phyloP scores from a whole-genome alignment of 139 green algal species.

The Edaphochlamys debaryana region DNA sequence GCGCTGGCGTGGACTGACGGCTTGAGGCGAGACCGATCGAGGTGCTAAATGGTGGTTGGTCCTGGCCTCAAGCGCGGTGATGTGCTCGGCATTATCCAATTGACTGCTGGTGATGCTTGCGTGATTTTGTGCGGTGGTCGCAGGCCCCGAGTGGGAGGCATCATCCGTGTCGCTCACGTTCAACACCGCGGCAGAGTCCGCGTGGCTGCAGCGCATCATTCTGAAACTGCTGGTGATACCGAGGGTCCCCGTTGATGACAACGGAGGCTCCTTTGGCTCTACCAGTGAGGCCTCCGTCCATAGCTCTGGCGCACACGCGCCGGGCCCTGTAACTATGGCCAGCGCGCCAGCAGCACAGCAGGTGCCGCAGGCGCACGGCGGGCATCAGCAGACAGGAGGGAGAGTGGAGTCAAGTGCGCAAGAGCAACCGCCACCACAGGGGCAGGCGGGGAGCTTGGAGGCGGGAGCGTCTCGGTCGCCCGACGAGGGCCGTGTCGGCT shows the following conservation, averaged over 20 bases:
- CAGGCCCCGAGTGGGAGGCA: slow-evolving; percentile 11
- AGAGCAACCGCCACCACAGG: not conserved
- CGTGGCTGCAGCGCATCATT: slow-evolving; percentile 34
- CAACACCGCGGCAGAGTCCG: slow-evolving; percentile 16
- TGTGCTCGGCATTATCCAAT: not conserved
- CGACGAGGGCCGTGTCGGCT: not conserved
- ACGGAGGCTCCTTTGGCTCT: not conserved
- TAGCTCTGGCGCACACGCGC: not conserved
- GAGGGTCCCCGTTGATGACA: slow-evolving; percentile 33
- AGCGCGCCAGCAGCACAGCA: slow-evolving; percentile 10
- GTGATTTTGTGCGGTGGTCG: not conserved
- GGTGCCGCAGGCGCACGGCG: slow-evolving; percentile 13
- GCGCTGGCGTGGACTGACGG: not conserved
- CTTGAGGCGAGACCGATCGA: not conserved
- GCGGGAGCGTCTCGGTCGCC: not conserved
- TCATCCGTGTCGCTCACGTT: slow-evolving; percentile 23
- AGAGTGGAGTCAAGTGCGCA: not conserved
- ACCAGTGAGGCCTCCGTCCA: not conserved
- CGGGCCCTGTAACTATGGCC: slow-evolving; percentile 13
- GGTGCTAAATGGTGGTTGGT: not conserved
- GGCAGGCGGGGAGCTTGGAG: not conserved
- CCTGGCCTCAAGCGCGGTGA: not conserved
- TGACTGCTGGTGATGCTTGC: not conserved
- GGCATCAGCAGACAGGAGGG: not conserved
- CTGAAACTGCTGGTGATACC: slow-evolving; percentile 22